Percentiles rank a stretch among this genome's conserved stretches.
Evolutionary conservation across 768 basidiomycete genomes (phyloP).

Genomic region (Xerocomellus chrysenteron): DNA sequence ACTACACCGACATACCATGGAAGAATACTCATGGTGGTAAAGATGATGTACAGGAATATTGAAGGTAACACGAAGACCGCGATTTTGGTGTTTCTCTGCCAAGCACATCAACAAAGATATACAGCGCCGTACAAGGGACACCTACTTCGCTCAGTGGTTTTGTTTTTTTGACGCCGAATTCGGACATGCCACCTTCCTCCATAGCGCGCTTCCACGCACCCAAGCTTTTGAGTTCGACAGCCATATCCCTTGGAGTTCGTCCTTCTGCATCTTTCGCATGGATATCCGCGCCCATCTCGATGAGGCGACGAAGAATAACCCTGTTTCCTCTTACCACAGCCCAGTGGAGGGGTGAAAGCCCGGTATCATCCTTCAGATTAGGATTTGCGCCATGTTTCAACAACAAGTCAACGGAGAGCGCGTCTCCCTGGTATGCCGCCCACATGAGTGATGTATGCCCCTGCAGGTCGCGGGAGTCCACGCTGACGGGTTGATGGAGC

Average conservation of each 20-base stretch:
- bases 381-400: constrained; percentile 85
- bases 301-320: constrained; percentile 76
- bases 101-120: constrained; percentile 3
- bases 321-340: constrained; percentile 95
- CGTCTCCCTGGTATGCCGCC: constrained; percentile 99
- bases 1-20: constrained; percentile 90
- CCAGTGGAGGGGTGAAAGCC: constrained; percentile 93
- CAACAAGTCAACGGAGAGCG: constrained; percentile 87
- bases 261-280: constrained; percentile 78
- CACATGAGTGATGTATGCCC: constrained; percentile 98
- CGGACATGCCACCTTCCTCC: constrained; percentile 82
- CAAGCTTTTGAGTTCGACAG: constrained; percentile 85
- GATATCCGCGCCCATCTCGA: constrained; percentile 86
- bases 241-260: constrained; percentile 93
- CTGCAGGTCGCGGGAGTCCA: constrained; percentile 86
- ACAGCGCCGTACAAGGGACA: neutral
- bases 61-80: constrained; percentile 78
- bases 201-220: constrained; percentile 88
- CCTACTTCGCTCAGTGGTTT: constrained; percentile 72
- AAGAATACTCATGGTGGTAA: constrained; percentile 76
- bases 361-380: constrained; percentile 72
- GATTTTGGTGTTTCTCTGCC: constrained; percentile 76
- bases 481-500: constrained; percentile 88
- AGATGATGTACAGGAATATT: constrained; percentile 78
- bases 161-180: constrained; percentile 65